Base-by-base conservation (phyloP, 1,284 basidiomycete genomes). In the Ceratobasidium sp. region DNA sequence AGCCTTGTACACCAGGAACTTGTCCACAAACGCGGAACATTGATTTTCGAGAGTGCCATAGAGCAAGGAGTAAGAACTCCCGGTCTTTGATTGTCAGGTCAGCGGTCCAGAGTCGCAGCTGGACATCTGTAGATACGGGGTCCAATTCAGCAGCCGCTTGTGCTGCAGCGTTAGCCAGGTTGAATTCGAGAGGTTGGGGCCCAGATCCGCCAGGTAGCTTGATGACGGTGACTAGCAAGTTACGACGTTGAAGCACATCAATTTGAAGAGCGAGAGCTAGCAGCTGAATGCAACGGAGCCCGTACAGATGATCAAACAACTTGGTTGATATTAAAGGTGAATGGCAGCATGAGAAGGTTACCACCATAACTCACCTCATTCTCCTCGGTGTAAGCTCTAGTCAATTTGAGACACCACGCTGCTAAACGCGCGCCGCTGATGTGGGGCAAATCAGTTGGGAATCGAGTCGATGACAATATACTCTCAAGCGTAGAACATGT, bases 271-370 rank as follows among this genome's bases (percentile, higher is more conserved):
- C 27, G 3, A 70, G 27, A 10, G 54, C 46, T 18, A 70, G 20
- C 35, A 70, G 8, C 23, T 70, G 68, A 20, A 57, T 35, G 14
- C 52, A 57, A 20, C 52, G 46, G 23, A 55, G 33, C 10, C 68
- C 54, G 57, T 55, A 70, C 16, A 55, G 35, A 27, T 70, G 41
- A 52, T 70, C 68, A 27, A 70, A 57, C 20, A 57, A n/a, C 68
- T 57, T 33, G 7, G 38, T 41, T 7, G 5, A 20, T 30, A 27
- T 44, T 14, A 30, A 38, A 35, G 23, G 23, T 52, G 2, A 33
- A 16, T 48, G 8, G 33, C 8, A 54, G 23, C 27, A 8, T 50
- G 23, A 67, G 27, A 7, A 46, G 65, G 23, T 52, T 55, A 20
- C n/a, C n/a, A n/a, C n/a, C n/a, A n/a, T n/a, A 16, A 54, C 48